These are phyloP conservation scores for Blepharisma undulans DNA, from an alignment of 169 alveolate species.

Conservation along the genomic window DNA sequence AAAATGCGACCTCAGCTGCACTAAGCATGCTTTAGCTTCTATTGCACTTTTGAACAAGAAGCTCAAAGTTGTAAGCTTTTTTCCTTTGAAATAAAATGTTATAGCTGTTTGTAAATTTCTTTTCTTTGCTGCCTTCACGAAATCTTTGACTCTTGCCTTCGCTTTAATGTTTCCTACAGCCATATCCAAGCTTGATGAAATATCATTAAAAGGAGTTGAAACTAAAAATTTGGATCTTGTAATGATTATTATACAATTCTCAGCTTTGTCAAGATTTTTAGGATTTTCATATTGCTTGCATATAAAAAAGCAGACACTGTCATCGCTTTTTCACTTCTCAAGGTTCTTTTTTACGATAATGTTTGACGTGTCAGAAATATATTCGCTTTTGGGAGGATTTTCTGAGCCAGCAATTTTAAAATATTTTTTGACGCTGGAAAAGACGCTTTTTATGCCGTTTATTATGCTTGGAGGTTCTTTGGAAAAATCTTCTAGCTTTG, in stretches of 20 bases:
- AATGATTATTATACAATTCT: not conserved
- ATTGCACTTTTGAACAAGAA: not conserved
- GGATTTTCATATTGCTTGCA: not conserved
- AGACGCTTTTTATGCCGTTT: not conserved
- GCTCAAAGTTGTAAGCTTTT: not conserved
- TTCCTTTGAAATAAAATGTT: conserved; percentile 9
- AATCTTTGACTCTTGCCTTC: not conserved
- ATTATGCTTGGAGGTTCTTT: not conserved
- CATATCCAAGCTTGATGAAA: not conserved
- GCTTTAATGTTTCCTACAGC: not conserved
- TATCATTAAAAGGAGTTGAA: not conserved
- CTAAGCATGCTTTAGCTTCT: conserved; percentile 25
- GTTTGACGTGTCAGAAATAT: not conserved
- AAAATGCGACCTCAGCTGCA: not conserved
- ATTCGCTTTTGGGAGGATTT: not conserved
- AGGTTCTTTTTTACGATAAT: not conserved
- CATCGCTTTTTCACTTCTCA: not conserved
- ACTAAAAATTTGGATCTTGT: not conserved
- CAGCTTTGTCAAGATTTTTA: not conserved
- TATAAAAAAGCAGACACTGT: not conserved
- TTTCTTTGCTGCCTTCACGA: not conserved
- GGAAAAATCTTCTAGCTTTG: not conserved
- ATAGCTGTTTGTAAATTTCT: not conserved
- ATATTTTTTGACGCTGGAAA: not conserved
- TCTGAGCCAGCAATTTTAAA: not conserved